phyloP scores from a whole-genome alignment of 2,329 filamentous ascomycete genomes.

The Curvularia sp. region DNA sequence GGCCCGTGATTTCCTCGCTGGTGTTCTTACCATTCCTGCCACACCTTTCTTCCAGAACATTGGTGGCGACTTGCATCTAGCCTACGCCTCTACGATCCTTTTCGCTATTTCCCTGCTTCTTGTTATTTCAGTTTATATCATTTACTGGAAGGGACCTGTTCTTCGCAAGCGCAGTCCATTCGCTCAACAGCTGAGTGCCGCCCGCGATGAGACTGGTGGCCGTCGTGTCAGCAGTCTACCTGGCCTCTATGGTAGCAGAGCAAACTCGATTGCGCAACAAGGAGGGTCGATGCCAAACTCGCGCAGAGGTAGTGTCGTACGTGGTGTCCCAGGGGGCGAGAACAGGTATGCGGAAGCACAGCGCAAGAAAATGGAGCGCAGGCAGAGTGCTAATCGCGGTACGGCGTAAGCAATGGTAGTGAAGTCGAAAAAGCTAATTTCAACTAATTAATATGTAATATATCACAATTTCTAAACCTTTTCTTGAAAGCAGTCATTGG shows the following conservation, averaged over 20 bases:
- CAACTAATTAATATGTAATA: neutral
- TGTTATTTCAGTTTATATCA: constrained; percentile 54
- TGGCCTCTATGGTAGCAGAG: constrained; percentile 40
- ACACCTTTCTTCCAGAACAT: constrained; percentile 63
- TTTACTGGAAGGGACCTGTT: constrained; percentile 62
- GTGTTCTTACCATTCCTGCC: constrained; percentile 73
- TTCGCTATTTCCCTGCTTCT: constrained; percentile 58
- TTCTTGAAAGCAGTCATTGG: neutral
- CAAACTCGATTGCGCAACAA: constrained; percentile 35
- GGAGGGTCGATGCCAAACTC: constrained; percentile 29
- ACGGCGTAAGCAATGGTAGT: neutral
- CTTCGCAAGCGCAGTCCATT: constrained; percentile 62
- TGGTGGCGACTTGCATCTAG: constrained; percentile 51
- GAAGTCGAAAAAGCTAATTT: neutral
- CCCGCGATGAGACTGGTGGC: constrained; percentile 43
- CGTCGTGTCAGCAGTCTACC: constrained; percentile 43
- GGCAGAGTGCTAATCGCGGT: constrained; percentile 12
- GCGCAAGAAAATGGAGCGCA: constrained; percentile 15
- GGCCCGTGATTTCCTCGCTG: constrained; percentile 76
- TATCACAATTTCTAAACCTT: neutral
- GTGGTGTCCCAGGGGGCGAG: constrained; percentile 25
- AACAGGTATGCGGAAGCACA: constrained; percentile 20
- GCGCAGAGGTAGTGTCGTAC: constrained; percentile 41
- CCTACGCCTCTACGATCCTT: constrained; percentile 65
- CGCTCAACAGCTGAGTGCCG: constrained; percentile 55